Conservation (phyloP, 768 basidiomycete genomes). For the Cubamyces lactineus region DNA sequence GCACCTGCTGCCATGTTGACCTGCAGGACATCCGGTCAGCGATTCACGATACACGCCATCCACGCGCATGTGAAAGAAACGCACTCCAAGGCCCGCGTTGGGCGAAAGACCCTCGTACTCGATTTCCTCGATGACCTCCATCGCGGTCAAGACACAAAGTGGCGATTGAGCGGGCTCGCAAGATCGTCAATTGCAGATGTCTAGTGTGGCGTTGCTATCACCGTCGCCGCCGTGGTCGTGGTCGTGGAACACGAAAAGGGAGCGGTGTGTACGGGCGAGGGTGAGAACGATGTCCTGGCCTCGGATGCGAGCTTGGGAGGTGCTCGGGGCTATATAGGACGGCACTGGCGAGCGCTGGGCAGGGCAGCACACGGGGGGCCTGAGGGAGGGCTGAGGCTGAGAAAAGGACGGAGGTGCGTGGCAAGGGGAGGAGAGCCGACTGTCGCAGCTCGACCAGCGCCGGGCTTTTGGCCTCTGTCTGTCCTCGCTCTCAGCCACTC, state of each 20-base stretch:
- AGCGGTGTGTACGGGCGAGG: slow-evolving; percentile 4
- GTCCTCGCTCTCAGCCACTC: background rate
- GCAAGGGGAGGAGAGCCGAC: background rate
- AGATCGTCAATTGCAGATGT: no score
- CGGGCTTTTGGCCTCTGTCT: background rate
- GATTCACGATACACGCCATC: background rate
- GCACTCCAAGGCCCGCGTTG: slow-evolving; percentile 78
- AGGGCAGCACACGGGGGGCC: slow-evolving; percentile 7
- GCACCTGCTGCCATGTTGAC: slow-evolving; percentile 98
- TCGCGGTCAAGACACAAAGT: slow-evolving; percentile 16
- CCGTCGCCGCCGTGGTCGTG: background rate
- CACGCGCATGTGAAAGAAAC: slow-evolving; percentile 28
- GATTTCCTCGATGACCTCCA: slow-evolving; percentile 54
- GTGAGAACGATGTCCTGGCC: slow-evolving; percentile 6
- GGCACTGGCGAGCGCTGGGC: slow-evolving; percentile 32
- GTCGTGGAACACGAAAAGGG: background rate
- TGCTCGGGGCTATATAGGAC: background rate
- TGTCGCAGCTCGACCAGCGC: background rate
- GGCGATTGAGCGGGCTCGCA: no score
- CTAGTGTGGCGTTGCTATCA: background rate
- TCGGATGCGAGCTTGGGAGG: slow-evolving; percentile 6
- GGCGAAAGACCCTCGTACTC: slow-evolving; percentile 71
- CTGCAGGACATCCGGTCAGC: slow-evolving; percentile 42
- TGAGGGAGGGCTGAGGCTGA: background rate
- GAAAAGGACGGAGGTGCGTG: background rate